Evolutionary conservation across 345 rosid genomes (phyloP).

Genomic region (Syzygium aromaticum): DNA sequence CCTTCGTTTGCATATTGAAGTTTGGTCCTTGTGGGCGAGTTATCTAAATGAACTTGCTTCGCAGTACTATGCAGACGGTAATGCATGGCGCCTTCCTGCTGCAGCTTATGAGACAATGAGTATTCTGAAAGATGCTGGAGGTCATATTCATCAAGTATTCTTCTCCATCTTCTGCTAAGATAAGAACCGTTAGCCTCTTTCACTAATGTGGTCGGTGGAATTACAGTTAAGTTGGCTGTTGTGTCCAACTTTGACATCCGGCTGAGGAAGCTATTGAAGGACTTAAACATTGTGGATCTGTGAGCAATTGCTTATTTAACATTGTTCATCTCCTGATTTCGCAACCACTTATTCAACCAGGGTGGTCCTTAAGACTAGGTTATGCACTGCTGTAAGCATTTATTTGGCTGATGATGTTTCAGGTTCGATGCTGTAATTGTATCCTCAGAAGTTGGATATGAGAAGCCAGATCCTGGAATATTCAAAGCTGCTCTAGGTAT

Average conservation of each 20-base stretch:
- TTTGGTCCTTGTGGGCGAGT: neutral
- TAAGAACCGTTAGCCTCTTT: constrained; percentile 2
- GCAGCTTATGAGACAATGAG: constrained; percentile 58
- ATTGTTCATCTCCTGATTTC: neutral
- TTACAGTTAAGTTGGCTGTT: constrained; percentile 81
- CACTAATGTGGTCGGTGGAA: constrained; percentile 10
- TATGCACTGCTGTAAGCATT: neutral
- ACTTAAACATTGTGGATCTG: constrained; percentile 67
- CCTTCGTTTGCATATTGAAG: neutral
- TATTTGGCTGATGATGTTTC: neutral
- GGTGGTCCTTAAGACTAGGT: neutral
- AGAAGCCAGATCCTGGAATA: constrained; percentile 72
- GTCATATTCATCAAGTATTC: constrained; percentile 31
- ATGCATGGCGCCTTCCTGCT: constrained; percentile 85
- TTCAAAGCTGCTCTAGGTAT: constrained; percentile 71
- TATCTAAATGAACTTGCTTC: neutral
- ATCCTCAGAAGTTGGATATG: constrained; percentile 80
- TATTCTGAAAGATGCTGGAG: constrained; percentile 76
- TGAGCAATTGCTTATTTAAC: constrained; percentile 20
- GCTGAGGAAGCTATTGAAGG: constrained; percentile 72
- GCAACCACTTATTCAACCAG: neutral
- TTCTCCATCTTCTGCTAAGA: constrained; percentile 13
- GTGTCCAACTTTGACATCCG: constrained; percentile 84
- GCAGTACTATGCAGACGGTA: constrained; percentile 73
- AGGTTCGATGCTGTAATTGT: constrained; percentile 81